phyloP scores from a whole-genome alignment of 2,329 filamentous ascomycete species.

The Neophaeococcomyces aloes region DNA sequence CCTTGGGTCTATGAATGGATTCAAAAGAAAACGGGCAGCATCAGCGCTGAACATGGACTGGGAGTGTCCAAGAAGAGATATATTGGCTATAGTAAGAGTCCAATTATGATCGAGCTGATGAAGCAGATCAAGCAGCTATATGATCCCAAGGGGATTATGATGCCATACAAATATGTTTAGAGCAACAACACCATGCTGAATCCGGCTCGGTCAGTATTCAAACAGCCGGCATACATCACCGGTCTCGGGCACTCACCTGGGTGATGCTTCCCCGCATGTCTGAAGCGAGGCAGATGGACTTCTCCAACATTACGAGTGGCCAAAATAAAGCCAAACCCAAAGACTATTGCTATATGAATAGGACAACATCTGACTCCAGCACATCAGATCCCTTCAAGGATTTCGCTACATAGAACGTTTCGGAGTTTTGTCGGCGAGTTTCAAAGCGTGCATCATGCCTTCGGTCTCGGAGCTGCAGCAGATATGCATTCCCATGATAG shows the following conservation, averaged over 20 bases:
- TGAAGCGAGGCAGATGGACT: not conserved
- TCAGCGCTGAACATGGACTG: slow-evolving; percentile 91
- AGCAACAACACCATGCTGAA: no score
- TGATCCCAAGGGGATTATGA: slow-evolving; percentile 97
- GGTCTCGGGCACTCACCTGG: no score
- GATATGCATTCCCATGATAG: slow-evolving; percentile 14
- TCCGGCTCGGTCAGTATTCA: no score
- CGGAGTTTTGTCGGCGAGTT: not conserved
- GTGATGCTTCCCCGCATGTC: not conserved
- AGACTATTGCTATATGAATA: not conserved
- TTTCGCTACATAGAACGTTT: not conserved
- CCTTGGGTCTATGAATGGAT: slow-evolving; percentile 99
- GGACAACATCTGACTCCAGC: not conserved
- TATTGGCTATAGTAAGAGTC: slow-evolving; percentile 82
- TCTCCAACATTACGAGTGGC: not conserved
- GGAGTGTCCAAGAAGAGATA: slow-evolving; percentile 93
- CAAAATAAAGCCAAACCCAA: not conserved
- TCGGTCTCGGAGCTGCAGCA: slow-evolving; percentile 12
- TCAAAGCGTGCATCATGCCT: slow-evolving; percentile 5
- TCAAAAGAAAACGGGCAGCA: slow-evolving; percentile 72
- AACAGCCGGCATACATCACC: no score
- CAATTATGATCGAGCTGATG: slow-evolving; percentile 83
- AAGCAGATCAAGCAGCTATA: slow-evolving; percentile 88
- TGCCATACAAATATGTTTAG: slow-evolving; percentile 88
- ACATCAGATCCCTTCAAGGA: not conserved